Percentiles rank a stretch among this genome's conserved stretches.
Conservation (phyloP, 2,329 filamentous ascomycete species). For the Clonostachys chloroleuca region DNA sequence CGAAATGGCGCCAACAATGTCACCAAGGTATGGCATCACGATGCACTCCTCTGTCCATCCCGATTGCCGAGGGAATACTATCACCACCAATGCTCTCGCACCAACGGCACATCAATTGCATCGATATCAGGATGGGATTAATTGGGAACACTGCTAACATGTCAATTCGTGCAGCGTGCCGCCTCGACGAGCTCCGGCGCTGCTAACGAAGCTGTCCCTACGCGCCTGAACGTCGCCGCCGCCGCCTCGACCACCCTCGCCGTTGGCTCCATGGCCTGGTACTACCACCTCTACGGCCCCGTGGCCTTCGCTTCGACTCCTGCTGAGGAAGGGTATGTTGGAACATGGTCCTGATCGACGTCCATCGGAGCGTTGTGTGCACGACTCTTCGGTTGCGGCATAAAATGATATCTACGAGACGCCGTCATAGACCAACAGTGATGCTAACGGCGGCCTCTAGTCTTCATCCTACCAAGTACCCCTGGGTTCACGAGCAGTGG, state of each 20-base stretch:
- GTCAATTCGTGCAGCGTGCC: constrained; percentile 44
- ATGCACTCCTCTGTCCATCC: constrained; percentile 9
- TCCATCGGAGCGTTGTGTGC: neutral
- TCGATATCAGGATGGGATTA: constrained; percentile 8
- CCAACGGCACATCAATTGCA: constrained; percentile 19
- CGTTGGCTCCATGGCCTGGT: constrained; percentile 89
- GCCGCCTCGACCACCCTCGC: constrained; percentile 82
- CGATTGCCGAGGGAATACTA: constrained; percentile 27
- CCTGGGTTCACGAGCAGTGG: constrained; percentile 92
- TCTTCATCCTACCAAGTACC: constrained; percentile 87
- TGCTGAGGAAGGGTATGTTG: constrained; percentile 94
- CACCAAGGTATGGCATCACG: constrained; percentile 58
- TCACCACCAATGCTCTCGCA: neutral
- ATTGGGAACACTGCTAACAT: constrained; percentile 29
- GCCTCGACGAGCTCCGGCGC: constrained; percentile 72
- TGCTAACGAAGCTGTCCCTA: constrained; percentile 64
- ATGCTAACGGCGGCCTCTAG: constrained; percentile 42
- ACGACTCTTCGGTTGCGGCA: constrained; percentile 19
- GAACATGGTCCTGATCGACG: neutral
- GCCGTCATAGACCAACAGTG: neutral
- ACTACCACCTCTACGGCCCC: constrained; percentile 92
- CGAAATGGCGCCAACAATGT: constrained; percentile 68
- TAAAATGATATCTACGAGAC: constrained; percentile 14
- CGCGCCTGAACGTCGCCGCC: constrained; percentile 82
- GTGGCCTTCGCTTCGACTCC: constrained; percentile 86